Evolutionary conservation across 768 basidiomycete species (phyloP), one percentile per base, ranked within the genome.

Genomic region (Tylopilus felleus): DNA sequence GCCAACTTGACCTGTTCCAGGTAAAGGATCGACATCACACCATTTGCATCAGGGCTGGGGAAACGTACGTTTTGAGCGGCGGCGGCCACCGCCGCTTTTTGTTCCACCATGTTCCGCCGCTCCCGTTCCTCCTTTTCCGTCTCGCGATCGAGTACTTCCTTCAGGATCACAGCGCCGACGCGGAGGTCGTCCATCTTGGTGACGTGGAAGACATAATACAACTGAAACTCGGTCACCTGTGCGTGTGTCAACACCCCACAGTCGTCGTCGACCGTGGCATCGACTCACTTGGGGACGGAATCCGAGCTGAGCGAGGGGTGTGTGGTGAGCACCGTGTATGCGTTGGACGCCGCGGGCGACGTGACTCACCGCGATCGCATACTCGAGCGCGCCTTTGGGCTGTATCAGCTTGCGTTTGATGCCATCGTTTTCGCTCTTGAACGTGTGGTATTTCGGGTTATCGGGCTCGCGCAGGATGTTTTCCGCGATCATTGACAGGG

Each of bases 381-480:
- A 93, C 66, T 93, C 90, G 36, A 93, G 71, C 0, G 87, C 77
- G 3, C 90, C 70, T 73, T 86, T 81, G 14, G 83, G 82, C 38
- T 90, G 80, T 16, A 93, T 77, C 28, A 93, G 65, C 56, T 82
- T 72, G 16, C 78, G 75, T 72, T 88, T 80, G 74, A 92, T 87
- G 21, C 73, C 73, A 29, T 65, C 68, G 61, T 93, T 93, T 14
- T 88, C 90, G 7, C 81, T 75, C 71, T 90, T 93, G 79, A 93
- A 90, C 59, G 76, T 76, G 55, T 80, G 80, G 59, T 76, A 93
- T 70, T 86, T 91, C 21, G 75, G 72, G 60, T 92, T 88, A 12
- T 83, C 77, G 5, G 89, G 88, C 52, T 92, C 84, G 56, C 77
- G 77, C 38, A 90, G 66, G 50, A 93, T 72, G 67, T 93, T 92